Conservation (phyloP, 148 eudicot genomes). For the Fagopyrum esculentum region DNA sequence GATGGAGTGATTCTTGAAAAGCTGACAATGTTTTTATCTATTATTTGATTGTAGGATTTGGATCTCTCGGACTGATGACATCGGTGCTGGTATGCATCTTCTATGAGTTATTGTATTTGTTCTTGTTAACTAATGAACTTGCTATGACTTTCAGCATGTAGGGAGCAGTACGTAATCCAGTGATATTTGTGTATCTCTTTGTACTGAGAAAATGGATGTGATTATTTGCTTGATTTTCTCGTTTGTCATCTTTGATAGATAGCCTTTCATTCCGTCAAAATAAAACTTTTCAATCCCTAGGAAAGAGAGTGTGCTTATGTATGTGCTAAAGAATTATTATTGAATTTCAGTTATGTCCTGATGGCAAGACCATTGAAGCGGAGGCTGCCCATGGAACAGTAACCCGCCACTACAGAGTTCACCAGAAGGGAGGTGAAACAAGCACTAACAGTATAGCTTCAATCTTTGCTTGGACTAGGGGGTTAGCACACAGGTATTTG, state of each 20-base stretch:
- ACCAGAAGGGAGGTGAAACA: constrained; percentile 93
- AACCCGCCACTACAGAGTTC: constrained; percentile 86
- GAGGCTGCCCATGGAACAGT: constrained; percentile 98
- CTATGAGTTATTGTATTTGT: background rate
- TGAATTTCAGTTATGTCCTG: constrained; percentile 64
- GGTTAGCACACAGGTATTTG: constrained; percentile 75
- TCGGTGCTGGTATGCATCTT: constrained; percentile 62
- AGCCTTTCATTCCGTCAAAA: background rate
- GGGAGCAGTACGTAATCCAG: background rate
- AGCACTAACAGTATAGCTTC: constrained; percentile 97
- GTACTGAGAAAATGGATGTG: background rate
- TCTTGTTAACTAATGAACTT: too few relatives aligned
- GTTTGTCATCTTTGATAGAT: background rate
- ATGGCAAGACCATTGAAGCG: constrained; percentile 90
- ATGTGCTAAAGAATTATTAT: background rate
- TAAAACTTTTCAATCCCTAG: background rate
- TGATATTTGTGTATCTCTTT: background rate
- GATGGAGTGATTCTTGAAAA: background rate
- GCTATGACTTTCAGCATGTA: too few relatives aligned
- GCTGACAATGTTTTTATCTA: constrained; percentile 6
- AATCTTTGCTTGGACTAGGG: constrained; percentile 91
- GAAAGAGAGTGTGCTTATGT: background rate
- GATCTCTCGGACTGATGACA: constrained; percentile 84
- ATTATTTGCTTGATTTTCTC: background rate
- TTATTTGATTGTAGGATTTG: constrained; percentile 48